Evolutionary conservation across 805 yeast species (phyloP), one percentile per base, ranked within the genome.

Genomic region (Kluyveromyces nonfermentans): DNA sequence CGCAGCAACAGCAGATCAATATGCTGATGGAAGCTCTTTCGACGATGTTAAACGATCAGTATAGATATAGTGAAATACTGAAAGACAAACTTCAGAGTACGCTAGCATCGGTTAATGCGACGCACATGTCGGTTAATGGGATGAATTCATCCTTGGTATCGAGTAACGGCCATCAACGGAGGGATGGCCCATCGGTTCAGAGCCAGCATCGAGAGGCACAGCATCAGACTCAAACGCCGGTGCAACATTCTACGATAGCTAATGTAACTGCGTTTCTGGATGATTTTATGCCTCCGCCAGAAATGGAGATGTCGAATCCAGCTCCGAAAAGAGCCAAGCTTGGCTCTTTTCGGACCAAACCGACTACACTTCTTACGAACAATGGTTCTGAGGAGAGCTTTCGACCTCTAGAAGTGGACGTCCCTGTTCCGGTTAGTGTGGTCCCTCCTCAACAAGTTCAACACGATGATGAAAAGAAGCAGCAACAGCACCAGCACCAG

Each of bases 1-100:
- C 61, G 2, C 65, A 61, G 42, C 64, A 59, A 43, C 61, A 58
- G 37, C 64, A 58, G 43, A 59, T 61, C 12, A 47, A 43, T 18
- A 59, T 56, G n/a, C 45, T 61, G 37, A 56, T 52, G 37, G 51
- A 55, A 7, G 52, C 55, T 17, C 34, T 61, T 15, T 50, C 53
- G 9, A 52, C 57, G 4, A 14, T 60, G 22, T 42, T 60, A 30
- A 57, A 56, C 40, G 64, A 59, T 34, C 63, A 60, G 40, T 52
- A 45, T n/a, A 43, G 59, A 21, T 53, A 57, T 44, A 48, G 60
- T 3, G 65, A 57, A 21, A 47, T 53, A 12, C 43, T 56, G 30
- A 50, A 56, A 37, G 62, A 59, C 32, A 60, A 57, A 46, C 34
- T 59, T 21, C 40, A 50, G 1, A 46, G 50, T 15, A 47, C 57